Percentiles rank a stretch among this genome's conserved stretches.
phyloP scores from a whole-genome alignment of 495 filamentous ascomycete species.

The Parathielavia appendiculata region DNA sequence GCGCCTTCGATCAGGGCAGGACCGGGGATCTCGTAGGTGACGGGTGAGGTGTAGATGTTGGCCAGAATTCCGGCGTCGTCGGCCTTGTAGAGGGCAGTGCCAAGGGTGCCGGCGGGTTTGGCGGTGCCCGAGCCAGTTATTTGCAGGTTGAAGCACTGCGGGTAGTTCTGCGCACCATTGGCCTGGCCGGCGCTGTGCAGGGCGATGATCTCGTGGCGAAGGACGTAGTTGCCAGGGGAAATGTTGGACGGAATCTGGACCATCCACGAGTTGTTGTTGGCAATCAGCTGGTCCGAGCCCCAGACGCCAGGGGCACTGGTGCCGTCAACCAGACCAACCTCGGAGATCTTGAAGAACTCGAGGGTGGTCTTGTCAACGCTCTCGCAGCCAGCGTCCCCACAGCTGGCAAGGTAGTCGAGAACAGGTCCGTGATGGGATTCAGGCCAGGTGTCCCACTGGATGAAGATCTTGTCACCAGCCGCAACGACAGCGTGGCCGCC shows the following conservation, averaged over 20 bases:
- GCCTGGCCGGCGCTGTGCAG: constrained; percentile 60
- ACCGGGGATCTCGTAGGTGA: constrained; percentile 45
- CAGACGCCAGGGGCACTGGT: constrained; percentile 47
- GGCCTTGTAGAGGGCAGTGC: constrained; percentile 56
- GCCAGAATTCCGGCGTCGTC: constrained; percentile 58
- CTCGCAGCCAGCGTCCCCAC: constrained; percentile 45
- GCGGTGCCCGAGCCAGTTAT: constrained; percentile 61
- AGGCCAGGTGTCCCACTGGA: constrained; percentile 50
- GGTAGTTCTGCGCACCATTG: constrained; percentile 74
- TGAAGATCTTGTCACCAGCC: constrained; percentile 39
- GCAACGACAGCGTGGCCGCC: constrained; percentile 37
- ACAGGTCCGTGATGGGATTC: constrained; percentile 50
- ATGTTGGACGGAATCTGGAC: constrained; percentile 63
- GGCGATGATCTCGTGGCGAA: constrained; percentile 77
- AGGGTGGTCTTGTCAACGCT: constrained; percentile 59
- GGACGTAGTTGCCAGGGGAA: constrained; percentile 65
- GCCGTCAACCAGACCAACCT: constrained; percentile 48
- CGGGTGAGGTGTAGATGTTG: constrained; percentile 55
- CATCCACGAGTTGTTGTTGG: constrained; percentile 62
- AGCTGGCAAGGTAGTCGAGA: constrained; percentile 47
- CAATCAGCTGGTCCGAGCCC: constrained; percentile 48
- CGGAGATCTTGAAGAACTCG: constrained; percentile 59
- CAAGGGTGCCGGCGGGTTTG: constrained; percentile 52
- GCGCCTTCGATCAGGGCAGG: constrained; percentile 38
- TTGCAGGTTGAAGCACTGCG: constrained; percentile 70